Evolutionary conservation across 2,329 filamentous ascomycete species (phyloP).

Genomic region (Akanthomyces muscarius): DNA sequence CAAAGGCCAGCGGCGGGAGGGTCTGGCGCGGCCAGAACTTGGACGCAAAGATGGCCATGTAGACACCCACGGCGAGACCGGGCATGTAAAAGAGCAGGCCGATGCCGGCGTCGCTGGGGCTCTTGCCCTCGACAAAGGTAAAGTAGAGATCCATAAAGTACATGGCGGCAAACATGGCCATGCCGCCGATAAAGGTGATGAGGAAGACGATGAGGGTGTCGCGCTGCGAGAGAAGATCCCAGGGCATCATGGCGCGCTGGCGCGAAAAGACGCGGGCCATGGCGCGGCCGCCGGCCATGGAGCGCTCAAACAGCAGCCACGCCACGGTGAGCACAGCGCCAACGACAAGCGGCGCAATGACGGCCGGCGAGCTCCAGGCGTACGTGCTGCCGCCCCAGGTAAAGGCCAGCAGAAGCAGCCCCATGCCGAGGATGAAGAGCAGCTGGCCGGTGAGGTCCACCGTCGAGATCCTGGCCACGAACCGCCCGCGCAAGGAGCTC

Average conservation of each 20-base stretch:
- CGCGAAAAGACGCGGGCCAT: conserved; percentile 45
- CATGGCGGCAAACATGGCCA: conserved; percentile 50
- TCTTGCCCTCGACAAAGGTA: conserved; percentile 48
- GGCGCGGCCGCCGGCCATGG: conserved; percentile 46
- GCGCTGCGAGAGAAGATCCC: conserved; percentile 50
- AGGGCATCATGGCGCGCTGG: conserved; percentile 63
- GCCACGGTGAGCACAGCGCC: conserved; percentile 39
- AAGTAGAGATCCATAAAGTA: conserved; percentile 70
- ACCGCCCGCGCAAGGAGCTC: conserved; percentile 26
- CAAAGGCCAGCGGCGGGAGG: conserved; percentile 53
- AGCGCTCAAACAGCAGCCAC: conserved; percentile 50
- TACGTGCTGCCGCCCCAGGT: conserved; percentile 55
- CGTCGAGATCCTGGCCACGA: conserved; percentile 45
- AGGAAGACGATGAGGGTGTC: conserved; percentile 59
- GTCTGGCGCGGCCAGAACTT: conserved; percentile 61
- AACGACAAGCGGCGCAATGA: conserved; percentile 46
- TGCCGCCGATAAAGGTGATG: conserved; percentile 57
- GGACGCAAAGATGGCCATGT: conserved; percentile 53
- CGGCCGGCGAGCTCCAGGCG: conserved; percentile 45
- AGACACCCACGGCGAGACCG: conserved; percentile 44
- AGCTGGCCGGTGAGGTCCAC: conserved; percentile 54
- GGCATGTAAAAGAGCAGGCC: conserved; percentile 58
- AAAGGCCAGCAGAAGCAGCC: conserved; percentile 50
- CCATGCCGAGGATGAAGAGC: conserved; percentile 52
- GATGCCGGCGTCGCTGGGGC: conserved; percentile 38